These are phyloP conservation scores for Verticillium nonalfalfae DNA, from an alignment of 2,329 filamentous ascomycete genomes.

Conservation along the genomic window DNA sequence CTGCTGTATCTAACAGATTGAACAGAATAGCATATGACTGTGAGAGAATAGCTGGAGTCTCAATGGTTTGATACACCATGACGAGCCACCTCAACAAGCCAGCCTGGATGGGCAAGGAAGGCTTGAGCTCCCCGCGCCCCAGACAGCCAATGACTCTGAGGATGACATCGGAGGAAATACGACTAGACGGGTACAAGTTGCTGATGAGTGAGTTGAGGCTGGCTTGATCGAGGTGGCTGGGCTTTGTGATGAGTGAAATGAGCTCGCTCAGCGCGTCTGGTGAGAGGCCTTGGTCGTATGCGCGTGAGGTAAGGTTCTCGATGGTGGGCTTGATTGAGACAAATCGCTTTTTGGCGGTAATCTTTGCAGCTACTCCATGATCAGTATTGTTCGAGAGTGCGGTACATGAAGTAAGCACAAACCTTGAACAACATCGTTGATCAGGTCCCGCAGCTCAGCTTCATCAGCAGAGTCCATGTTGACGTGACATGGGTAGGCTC, in stretches of 20 bases:
- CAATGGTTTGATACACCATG: slow-evolving; percentile 65
- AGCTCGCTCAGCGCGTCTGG: slow-evolving; percentile 54
- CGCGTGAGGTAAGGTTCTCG: slow-evolving; percentile 54
- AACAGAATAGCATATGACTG: slow-evolving; percentile 73
- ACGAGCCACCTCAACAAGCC: slow-evolving; percentile 73
- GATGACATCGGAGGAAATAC: slow-evolving; percentile 53
- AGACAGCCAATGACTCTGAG: slow-evolving; percentile 64
- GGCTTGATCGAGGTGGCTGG: slow-evolving; percentile 68
- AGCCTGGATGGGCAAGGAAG: slow-evolving; percentile 63
- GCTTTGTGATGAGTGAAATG: slow-evolving; percentile 59
- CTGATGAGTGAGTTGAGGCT: slow-evolving; percentile 63
- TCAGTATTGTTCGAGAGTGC: slow-evolving; percentile 3
- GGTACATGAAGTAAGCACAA: background rate
- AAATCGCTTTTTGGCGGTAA: slow-evolving; percentile 60
- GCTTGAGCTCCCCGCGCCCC: slow-evolving; percentile 73
- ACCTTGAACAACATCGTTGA: slow-evolving; percentile 26
- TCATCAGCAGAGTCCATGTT: slow-evolving; percentile 17
- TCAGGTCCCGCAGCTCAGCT: slow-evolving; percentile 25
- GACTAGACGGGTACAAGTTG: slow-evolving; percentile 67
- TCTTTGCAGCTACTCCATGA: slow-evolving; percentile 41
- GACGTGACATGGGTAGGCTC: background rate
- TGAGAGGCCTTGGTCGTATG: slow-evolving; percentile 63
- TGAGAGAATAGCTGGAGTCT: slow-evolving; percentile 56
- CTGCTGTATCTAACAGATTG: slow-evolving; percentile 74
- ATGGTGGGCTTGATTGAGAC: slow-evolving; percentile 57